Evolutionary conservation across 129 eudicot species (phyloP).

Genomic region (Flaveria sonorensis): DNA sequence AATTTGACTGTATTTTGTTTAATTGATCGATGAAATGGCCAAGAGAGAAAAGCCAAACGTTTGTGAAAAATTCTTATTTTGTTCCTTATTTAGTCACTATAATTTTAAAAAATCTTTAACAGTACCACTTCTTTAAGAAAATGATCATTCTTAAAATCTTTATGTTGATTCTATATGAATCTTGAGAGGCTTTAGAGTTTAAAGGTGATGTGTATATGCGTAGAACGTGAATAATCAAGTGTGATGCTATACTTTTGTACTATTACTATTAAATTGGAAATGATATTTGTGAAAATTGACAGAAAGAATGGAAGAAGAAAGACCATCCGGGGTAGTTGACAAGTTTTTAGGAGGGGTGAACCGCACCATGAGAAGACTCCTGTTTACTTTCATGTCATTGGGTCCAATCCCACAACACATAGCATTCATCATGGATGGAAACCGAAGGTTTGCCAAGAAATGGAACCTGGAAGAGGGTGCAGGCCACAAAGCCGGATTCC

Average conservation of each 20-base stretch:
- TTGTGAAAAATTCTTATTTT: background rate
- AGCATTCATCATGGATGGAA: constrained; percentile 76
- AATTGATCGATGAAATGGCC: constrained; percentile 1
- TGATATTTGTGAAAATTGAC: background rate
- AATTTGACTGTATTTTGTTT: no score
- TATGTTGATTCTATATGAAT: background rate
- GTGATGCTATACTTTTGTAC: background rate
- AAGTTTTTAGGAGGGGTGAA: constrained; percentile 40
- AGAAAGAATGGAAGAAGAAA: constrained; percentile 38
- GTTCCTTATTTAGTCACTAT: background rate
- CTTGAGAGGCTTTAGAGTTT: background rate
- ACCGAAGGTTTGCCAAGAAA: constrained; percentile 60
- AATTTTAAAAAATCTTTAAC: background rate
- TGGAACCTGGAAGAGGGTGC: constrained; percentile 54
- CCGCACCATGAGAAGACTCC: constrained; percentile 31
- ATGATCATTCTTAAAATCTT: background rate
- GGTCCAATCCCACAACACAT: constrained; percentile 71
- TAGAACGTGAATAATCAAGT: no score
- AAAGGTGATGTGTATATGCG: background rate
- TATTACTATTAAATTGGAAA: background rate
- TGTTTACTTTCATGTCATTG: constrained; percentile 47
- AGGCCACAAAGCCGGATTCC: constrained; percentile 78
- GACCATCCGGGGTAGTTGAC: constrained; percentile 29
- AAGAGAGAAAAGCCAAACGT: background rate
- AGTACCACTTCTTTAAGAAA: background rate